A percentile compares a stretch with the other conserved stretches of the same genome.
phyloP scores from a whole-genome alignment of 2,329 filamentous ascomycete species.

The Aspergillus pseudoterreus region DNA sequence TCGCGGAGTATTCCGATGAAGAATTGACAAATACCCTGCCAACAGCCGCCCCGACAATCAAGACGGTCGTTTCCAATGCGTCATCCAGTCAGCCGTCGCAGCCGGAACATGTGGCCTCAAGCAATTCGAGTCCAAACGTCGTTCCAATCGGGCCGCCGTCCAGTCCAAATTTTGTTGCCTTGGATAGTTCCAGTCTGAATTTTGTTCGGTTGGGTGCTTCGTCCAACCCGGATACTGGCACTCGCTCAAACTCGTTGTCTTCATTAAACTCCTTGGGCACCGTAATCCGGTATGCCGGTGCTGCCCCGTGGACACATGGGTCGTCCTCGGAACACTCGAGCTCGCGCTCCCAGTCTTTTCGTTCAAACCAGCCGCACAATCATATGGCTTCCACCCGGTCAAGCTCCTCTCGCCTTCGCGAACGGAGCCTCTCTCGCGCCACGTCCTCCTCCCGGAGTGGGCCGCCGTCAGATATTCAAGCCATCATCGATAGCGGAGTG shows the following conservation, averaged over 20 bases:
- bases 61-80: slow-evolving; percentile 30
- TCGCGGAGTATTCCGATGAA: slow-evolving; percentile 30
- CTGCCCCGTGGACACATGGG: slow-evolving; percentile 31
- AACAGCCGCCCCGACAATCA: slow-evolving; percentile 34
- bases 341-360: slow-evolving; percentile 35
- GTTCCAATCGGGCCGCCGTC: slow-evolving; percentile 35
- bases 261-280: slow-evolving; percentile 40
- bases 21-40: slow-evolving; percentile 29
- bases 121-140: slow-evolving; percentile 40
- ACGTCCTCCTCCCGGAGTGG: slow-evolving; percentile 32
- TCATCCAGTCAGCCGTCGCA: slow-evolving; percentile 24
- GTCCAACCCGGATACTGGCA: slow-evolving; percentile 29
- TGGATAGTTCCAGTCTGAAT: slow-evolving; percentile 38
- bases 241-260: slow-evolving; percentile 37
- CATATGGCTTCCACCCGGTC: slow-evolving; percentile 33
- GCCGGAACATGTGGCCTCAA: slow-evolving; percentile 21
- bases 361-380: slow-evolving; percentile 38
- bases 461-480: slow-evolving; percentile 35
- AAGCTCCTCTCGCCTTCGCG: slow-evolving; percentile 26
- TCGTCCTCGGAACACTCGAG: slow-evolving; percentile 30
- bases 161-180: slow-evolving; percentile 38
- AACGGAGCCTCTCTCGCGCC: slow-evolving; percentile 26
- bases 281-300: slow-evolving; percentile 35
- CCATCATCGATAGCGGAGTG: slow-evolving; percentile 32
- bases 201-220: slow-evolving; percentile 30